phyloP scores from a whole-genome alignment of 2,329 filamentous ascomycete species.

The Mycosphaerella sp. region DNA sequence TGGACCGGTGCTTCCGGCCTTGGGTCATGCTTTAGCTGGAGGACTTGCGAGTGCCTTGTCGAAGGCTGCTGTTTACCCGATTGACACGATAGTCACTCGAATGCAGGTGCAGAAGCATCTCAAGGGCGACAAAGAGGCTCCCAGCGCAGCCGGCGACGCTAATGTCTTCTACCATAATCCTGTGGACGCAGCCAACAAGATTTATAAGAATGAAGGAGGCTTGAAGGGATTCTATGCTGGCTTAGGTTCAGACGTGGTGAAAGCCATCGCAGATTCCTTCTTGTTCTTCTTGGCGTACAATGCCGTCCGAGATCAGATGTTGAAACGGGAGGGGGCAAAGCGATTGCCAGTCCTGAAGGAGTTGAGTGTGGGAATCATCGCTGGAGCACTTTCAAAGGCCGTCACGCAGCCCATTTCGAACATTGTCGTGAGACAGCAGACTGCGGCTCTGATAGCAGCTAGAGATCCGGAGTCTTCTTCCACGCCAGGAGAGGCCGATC shows the following conservation, averaged over 20 bases:
- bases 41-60: constrained; percentile 71
- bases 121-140: constrained; percentile 34
- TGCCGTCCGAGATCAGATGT: constrained; percentile 44
- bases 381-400: constrained; percentile 67
- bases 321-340: constrained; percentile 35
- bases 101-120: constrained; percentile 69
- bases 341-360: constrained; percentile 61
- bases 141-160: constrained; percentile 30
- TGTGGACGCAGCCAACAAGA: constrained; percentile 62
- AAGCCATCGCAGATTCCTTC: constrained; percentile 61
- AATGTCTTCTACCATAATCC: constrained; percentile 56
- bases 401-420: constrained; percentile 77
- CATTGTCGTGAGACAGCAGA: constrained; percentile 76
- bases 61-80: constrained; percentile 71
- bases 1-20: constrained; percentile 56
- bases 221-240: constrained; percentile 58
- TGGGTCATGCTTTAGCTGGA: constrained; percentile 76
- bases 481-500: constrained; percentile 22
- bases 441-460: constrained; percentile 48
- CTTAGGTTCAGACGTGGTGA: constrained; percentile 39
- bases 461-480: constrained; percentile 33
- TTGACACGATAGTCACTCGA: constrained; percentile 74
- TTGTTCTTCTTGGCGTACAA: constrained; percentile 81
- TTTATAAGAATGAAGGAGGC: constrained; percentile 66
- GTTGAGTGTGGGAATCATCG: constrained; percentile 63